Base-by-base conservation (phyloP, 495 filamentous ascomycete genomes). In the Penicillium paradoxum region DNA sequence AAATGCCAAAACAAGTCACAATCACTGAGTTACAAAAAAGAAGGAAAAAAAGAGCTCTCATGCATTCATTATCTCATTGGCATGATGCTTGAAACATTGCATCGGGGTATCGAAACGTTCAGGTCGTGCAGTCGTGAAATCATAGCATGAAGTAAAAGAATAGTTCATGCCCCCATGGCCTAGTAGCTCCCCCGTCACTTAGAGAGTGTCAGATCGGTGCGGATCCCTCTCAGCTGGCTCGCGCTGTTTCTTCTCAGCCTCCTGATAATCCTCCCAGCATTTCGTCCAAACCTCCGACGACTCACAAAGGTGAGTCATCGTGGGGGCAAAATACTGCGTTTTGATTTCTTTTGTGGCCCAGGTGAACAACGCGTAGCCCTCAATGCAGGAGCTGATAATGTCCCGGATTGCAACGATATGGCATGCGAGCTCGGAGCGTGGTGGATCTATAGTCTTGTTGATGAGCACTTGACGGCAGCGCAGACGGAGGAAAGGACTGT, bases 331-430 rank as follows among this genome's bases (percentile, higher is more conserved):
- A 22, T 49, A 65, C 4, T 53, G 19, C 4, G 15, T 4, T 13
- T 44, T 52, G 17, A 71, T 58, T 3, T 56, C 49, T 0, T 15
- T 37, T 40, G 58, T 44, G 19, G 42, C 32, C 39, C 33, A 45
- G 7, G 25, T 24, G 24, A 59, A 55, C 10, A 51, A 25, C 2
- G 51, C 54, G 39, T 68, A 66, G 24, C 44, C 59, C 17, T 62
- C 51, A 29, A 64, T 60, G 1, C 50, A 39, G 18, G 56, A 56
- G 11, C 27, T 53, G 4, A 67, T 36, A 19, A 61, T 40, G 11
- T 60, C 46, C 59, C 60, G 68, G 17, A 63, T 47, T 1, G 55
- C 30, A 38, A 60, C 55, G 7, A 70, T 41, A 0, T 50, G 44
- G 1, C 52, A 41, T 1, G 56, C 52, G 11, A 68, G 18, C 2